phyloP scores from a whole-genome alignment of 225 moss, liverwort and hornwort genomes.

The Asterella californica region DNA sequence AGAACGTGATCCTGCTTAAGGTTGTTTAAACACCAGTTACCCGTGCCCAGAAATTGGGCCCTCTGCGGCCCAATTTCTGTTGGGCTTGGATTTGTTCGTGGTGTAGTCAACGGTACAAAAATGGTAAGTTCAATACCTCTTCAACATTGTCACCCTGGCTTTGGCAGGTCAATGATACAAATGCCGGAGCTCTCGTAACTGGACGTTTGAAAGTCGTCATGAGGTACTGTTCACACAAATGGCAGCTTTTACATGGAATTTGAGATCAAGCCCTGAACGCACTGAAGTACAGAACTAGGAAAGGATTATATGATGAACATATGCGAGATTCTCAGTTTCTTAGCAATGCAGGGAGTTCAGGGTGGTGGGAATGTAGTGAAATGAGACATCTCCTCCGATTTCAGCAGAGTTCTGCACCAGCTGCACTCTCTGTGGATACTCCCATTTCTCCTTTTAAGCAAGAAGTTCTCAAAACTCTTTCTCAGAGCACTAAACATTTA shows the following conservation, averaged over 20 bases:
- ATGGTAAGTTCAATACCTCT: not conserved
- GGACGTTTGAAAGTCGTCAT: conserved; percentile 64
- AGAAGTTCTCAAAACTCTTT: too few relatives aligned
- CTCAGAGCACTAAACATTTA: too few relatives aligned
- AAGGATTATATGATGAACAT: too few relatives aligned
- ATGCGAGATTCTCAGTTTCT: too few relatives aligned
- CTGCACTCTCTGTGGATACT: too few relatives aligned
- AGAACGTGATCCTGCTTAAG: not conserved
- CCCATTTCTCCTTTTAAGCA: too few relatives aligned
- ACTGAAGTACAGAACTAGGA: too few relatives aligned
- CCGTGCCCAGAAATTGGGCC: not conserved
- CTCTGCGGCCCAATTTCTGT: too few relatives aligned
- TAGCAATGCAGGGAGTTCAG: too few relatives aligned
- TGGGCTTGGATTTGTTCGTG: not conserved
- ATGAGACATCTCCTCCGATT: too few relatives aligned
- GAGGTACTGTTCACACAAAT: conserved; percentile 39
- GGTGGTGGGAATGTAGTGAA: too few relatives aligned
- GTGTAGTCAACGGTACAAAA: not conserved
- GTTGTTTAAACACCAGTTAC: not conserved
- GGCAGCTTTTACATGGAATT: not conserved
- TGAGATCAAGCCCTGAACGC: not conserved
- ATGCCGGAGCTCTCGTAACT: conserved; percentile 53
- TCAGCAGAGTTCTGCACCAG: too few relatives aligned
- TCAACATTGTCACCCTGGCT: not conserved
- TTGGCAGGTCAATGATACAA: conserved; percentile 58